Percentiles rank a stretch among this genome's conserved stretches.
These are phyloP conservation scores for Saxophila tyrrhenica DNA, from an alignment of 495 filamentous ascomycete genomes.

Conservation along the genomic window DNA sequence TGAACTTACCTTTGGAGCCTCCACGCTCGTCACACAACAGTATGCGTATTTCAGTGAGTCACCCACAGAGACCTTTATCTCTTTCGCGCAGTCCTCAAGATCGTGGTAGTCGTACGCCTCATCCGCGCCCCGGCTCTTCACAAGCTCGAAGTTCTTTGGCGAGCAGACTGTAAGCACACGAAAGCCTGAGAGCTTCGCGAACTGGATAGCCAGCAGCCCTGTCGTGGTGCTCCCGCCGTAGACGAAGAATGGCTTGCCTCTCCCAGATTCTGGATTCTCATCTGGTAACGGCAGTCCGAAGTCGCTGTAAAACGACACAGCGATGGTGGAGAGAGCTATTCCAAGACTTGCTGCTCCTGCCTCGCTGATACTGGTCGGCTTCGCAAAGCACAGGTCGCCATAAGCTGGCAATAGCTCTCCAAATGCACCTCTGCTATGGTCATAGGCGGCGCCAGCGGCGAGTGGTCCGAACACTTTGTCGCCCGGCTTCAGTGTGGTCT, in stretches of 20 bases:
- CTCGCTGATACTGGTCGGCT: constrained; percentile 6
- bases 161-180: constrained; percentile 40
- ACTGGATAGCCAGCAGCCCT: constrained; percentile 36
- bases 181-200: constrained; percentile 31
- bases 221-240: constrained; percentile 38
- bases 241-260: constrained; percentile 28
- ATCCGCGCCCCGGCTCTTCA: constrained; percentile 34
- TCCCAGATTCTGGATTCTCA: constrained; percentile 13
- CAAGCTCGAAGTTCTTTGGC: constrained; percentile 39
- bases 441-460: constrained; percentile 13
- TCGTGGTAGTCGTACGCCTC: constrained; percentile 37
- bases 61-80: background rate
- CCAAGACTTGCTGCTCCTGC: background rate
- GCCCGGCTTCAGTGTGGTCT: constrained; percentile 8
- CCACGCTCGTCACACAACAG: background rate
- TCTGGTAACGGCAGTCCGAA: background rate
- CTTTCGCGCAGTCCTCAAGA: background rate
- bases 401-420: constrained; percentile 20
- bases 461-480: constrained; percentile 23
- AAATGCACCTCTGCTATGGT: constrained; percentile 23
- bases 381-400: background rate
- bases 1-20: background rate
- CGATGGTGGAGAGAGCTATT: background rate
- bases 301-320: background rate
- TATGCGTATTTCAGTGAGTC: background rate